phyloP scores from a whole-genome alignment of 2,329 filamentous ascomycete genomes.

The Sclerotinia glacialis region DNA sequence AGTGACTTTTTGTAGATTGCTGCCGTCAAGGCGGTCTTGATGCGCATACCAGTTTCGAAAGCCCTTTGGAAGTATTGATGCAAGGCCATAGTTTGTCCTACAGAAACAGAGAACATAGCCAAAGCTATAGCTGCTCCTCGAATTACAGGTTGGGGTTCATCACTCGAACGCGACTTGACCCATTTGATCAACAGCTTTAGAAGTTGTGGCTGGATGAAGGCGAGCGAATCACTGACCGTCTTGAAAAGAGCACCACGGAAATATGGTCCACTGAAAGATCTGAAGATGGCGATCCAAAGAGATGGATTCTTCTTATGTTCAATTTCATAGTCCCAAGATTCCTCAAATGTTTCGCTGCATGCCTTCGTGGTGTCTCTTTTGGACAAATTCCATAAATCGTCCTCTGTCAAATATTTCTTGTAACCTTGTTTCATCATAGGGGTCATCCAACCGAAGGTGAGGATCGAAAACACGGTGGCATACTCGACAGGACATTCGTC shows the following conservation, averaged over 20 bases:
- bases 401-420: conserved; percentile 84
- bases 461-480: conserved; percentile 85
- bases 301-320: conserved; percentile 69
- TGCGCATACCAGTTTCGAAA: conserved; percentile 94
- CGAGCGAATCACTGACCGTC: conserved; percentile 76
- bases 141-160: conserved; percentile 70
- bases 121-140: conserved; percentile 84
- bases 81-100: conserved; percentile 82
- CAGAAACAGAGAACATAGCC: conserved; percentile 86
- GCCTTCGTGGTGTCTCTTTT: conserved; percentile 73
- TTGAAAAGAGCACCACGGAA: conserved; percentile 81
- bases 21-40: conserved; percentile 86
- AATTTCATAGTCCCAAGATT: conserved; percentile 75
- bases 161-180: conserved; percentile 69
- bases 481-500: conserved; percentile 76
- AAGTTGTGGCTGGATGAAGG: conserved; percentile 89
- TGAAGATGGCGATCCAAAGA: conserved; percentile 82
- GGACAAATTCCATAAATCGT: conserved; percentile 91
- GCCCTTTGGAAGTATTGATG: conserved; percentile 97
- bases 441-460: conserved; percentile 99
- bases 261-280: conserved; percentile 83
- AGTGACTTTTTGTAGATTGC: conserved; percentile 92
- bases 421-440: conserved; percentile 96
- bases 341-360: conserved; percentile 67
- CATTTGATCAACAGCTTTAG: conserved; percentile 80